A percentile compares a stretch with the other conserved stretches of the same genome.
Conservation (phyloP, 2,329 filamentous ascomycete genomes). For the Stromatinia cepivora region DNA sequence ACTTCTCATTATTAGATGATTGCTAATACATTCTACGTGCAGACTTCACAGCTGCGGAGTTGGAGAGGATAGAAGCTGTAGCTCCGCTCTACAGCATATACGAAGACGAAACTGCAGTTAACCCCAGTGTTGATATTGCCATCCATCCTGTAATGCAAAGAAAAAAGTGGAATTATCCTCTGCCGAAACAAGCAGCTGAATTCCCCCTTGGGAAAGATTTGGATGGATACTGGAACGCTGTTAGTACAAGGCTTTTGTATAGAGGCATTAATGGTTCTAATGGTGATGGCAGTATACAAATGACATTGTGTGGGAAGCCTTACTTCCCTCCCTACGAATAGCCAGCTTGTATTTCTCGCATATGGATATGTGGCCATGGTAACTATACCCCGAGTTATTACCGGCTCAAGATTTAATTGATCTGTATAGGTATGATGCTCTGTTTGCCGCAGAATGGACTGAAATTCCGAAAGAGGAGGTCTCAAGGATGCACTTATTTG, state of each 20-base stretch:
- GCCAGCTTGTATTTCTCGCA: conserved; percentile 21
- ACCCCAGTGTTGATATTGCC: background rate
- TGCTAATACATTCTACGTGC: background rate
- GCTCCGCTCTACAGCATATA: background rate
- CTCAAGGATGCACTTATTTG: background rate
- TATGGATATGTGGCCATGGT: conserved; percentile 25
- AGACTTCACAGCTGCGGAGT: conserved; percentile 23
- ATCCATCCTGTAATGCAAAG: conserved; percentile 23
- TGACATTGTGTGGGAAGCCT: conserved; percentile 22
- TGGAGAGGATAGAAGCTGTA: background rate
- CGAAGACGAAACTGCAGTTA: background rate
- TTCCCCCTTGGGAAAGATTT: conserved; percentile 22
- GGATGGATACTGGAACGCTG: conserved; percentile 25
- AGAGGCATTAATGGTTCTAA: background rate
- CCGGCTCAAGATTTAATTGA: background rate
- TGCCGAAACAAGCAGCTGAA: conserved; percentile 20
- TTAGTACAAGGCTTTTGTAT: conserved; percentile 2
- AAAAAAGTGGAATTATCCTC: conserved; percentile 18
- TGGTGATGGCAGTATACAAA: conserved; percentile 19
- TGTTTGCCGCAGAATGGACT: conserved; percentile 6
- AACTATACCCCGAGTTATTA: background rate
- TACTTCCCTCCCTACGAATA: conserved; percentile 17
- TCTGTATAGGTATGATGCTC: conserved; percentile 21
- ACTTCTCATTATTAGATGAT: background rate
- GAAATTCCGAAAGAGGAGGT: background rate